Evolutionary conservation across 176 grass and related monocot genomes (phyloP), one percentile per base, ranked within the genome.

Genomic region (Lolium multiflorum): DNA sequence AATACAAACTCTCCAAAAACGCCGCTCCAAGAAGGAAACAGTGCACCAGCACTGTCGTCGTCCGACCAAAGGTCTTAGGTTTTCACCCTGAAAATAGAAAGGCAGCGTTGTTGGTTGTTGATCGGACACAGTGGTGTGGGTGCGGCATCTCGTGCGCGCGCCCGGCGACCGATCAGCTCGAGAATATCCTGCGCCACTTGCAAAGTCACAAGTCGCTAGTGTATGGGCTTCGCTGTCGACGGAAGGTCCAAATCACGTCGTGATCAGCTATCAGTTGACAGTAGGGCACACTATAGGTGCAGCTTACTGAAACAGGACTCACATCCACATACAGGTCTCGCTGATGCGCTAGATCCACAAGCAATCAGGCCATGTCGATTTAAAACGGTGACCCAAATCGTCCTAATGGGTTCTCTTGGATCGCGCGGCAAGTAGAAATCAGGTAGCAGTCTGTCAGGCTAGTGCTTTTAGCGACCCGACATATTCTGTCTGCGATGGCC

Each of bases 241-340:
- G 35, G 76, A 43, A 78, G 11, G 54, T 78, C 76, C 56, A 79
- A 44, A 79, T 79, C 35, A 41, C 35, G 37, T 25, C 35, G 35
- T 78, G 18, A 78, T 78, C 76, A 54, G 28, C 11, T 38, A 26
- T 24, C 70, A 73, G 46, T 74, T 74, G 20, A 74, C 11, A 11
- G 71, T 49, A 49, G 37, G 17, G 67, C 6, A 48, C 51, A 37
- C 3, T 24, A 44, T 43, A 11, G 18, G 25, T 78, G 35, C 54
- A 55, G 50, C 5, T 9, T 61, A 79, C 56, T 44, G 41, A 79
- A 60, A 43, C 35, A 15, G 54, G 5, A 7, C 15, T 69, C 65
- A 55, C 15, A 35, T 35, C 46, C 75, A 39, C 37, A 46, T 17
- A 57, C 74, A 77, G 74, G 26, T 77, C 17, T 18, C 10, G 18